Conservation (phyloP, 202 grass and related monocot species). For the Saccharum hybrid region DNA sequence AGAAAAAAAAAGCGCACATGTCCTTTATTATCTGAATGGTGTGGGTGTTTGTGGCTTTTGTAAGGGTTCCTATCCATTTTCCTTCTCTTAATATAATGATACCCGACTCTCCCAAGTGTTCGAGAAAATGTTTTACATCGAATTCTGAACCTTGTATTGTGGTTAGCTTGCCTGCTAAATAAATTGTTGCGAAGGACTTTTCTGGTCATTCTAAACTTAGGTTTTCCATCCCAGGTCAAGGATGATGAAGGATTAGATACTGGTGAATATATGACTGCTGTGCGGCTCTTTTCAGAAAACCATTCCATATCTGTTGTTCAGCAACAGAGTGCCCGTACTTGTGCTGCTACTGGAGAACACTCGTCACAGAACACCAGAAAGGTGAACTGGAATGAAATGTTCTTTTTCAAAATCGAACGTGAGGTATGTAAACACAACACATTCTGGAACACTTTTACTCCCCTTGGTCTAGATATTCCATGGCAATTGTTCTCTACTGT, state of each 20-base stretch:
- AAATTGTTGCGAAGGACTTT: slow-evolving; percentile 10
- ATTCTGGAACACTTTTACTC: slow-evolving; percentile 1
- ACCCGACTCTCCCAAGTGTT: not conserved
- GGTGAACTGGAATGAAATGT: slow-evolving; percentile 91
- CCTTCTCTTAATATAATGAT: not conserved
- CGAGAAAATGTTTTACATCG: not conserved
- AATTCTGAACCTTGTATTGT: slow-evolving; percentile 26
- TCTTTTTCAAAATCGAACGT: slow-evolving; percentile 86
- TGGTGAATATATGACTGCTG: slow-evolving; percentile 69
- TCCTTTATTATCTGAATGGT: not conserved
- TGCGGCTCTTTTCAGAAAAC: slow-evolving; percentile 65
- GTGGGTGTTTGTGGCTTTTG: not conserved
- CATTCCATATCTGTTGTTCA: slow-evolving; percentile 53
- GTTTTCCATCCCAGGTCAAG: slow-evolving; percentile 57
- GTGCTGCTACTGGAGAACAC: slow-evolving; percentile 57
- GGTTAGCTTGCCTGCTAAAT: slow-evolving; percentile 27
- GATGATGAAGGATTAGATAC: slow-evolving; percentile 57
- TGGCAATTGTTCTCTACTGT: slow-evolving; percentile 39
- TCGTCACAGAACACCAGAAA: slow-evolving; percentile 54
- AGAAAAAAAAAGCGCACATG: not conserved
- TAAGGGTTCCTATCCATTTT: not conserved
- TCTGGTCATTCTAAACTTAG: slow-evolving; percentile 35
- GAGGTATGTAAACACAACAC: slow-evolving; percentile 54
- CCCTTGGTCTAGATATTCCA: slow-evolving; percentile 22
- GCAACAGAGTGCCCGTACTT: slow-evolving; percentile 91